Conservation (phyloP, 225 moss, liverwort and hornwort genomes). For the Thuidium tamariscinum region DNA sequence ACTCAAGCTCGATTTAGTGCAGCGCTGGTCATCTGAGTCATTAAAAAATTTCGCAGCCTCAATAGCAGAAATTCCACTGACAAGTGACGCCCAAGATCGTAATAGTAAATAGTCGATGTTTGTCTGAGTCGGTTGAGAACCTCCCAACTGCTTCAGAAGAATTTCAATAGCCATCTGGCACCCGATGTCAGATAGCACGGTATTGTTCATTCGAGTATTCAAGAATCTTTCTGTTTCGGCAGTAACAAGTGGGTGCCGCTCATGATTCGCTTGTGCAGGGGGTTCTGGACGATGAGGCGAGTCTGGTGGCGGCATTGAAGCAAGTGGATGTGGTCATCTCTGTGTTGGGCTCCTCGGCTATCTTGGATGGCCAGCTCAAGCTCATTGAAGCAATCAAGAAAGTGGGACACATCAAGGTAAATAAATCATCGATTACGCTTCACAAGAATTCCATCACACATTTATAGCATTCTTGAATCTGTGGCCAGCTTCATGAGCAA, state of each 20-base stretch:
- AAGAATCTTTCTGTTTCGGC: background rate
- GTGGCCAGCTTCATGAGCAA: too few species aligned
- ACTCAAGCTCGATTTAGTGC: background rate
- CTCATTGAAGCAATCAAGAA: constrained; percentile 14
- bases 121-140: too few species aligned
- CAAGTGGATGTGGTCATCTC: constrained; percentile 19
- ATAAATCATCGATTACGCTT: background rate
- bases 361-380: constrained; percentile 16
- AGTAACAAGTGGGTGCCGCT: background rate
- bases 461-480: background rate
- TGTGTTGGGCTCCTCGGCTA: background rate
- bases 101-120: too few species aligned
- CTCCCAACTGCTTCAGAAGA: too few species aligned
- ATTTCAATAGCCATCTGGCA: background rate
- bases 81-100: background rate
- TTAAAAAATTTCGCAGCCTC: background rate
- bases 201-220: too few species aligned
- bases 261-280: background rate
- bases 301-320: constrained; percentile 6
- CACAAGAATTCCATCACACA: background rate
- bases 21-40: background rate
- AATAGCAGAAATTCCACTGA: too few species aligned
- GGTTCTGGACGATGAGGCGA: background rate
- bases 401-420: constrained; percentile 13
- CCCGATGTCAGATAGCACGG: too few species aligned